phyloP scores from a whole-genome alignment of 768 basidiomycete genomes.

The Leccinum subgranulosum region DNA sequence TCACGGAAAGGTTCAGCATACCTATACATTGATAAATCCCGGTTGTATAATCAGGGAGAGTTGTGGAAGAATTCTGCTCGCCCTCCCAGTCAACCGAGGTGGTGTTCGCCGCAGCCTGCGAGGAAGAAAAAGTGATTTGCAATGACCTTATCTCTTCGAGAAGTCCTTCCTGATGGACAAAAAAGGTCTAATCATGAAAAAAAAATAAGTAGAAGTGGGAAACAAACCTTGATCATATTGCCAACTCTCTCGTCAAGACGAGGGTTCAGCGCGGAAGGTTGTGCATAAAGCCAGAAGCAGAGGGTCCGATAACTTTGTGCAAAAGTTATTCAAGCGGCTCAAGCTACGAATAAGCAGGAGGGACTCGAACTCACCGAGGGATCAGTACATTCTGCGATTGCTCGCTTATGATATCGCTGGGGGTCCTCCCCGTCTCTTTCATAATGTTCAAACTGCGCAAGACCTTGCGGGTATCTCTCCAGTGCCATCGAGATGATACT shows the following conservation, averaged over 20 bases:
- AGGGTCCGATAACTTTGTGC: constrained; percentile 72
- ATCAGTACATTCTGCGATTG: constrained; percentile 45
- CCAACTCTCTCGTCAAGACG: constrained; percentile 82
- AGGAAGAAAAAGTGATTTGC: constrained; percentile 23
- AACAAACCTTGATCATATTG: constrained; percentile 76
- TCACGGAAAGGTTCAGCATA: constrained; percentile 26
- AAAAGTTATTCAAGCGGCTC: background rate
- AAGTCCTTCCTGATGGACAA: constrained; percentile 59
- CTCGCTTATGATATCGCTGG: constrained; percentile 67
- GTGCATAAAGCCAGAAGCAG: constrained; percentile 88
- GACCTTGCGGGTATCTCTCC: constrained; percentile 92
- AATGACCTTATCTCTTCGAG: constrained; percentile 72
- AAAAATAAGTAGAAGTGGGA: background rate
- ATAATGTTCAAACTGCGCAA: constrained; percentile 75
- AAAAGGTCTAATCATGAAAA: background rate
- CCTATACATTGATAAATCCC: constrained; percentile 97
- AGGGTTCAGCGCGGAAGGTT: constrained; percentile 54
- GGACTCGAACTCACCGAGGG: constrained; percentile 47
- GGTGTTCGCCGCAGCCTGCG: background rate
- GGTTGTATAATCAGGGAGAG: constrained; percentile 54
- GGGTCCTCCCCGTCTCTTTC: constrained; percentile 58
- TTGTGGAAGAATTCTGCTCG: background rate
- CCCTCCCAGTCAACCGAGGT: background rate
- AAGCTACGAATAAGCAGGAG: background rate
- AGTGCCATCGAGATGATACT: constrained; percentile 89